Base-by-base conservation (phyloP, 2,329 filamentous ascomycete species). In the Pseudogymnoascus sp. region DNA sequence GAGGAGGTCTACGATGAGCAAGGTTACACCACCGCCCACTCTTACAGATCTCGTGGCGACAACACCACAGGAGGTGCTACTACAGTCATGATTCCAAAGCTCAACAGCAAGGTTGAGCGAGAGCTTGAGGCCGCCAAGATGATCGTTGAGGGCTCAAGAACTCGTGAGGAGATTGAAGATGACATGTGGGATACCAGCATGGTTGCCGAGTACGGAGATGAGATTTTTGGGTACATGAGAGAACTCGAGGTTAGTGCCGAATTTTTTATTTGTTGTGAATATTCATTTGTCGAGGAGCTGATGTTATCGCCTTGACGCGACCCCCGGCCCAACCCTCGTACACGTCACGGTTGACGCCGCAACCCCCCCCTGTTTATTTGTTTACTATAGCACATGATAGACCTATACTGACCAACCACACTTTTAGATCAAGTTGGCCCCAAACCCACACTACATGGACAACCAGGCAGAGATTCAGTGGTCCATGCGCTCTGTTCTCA, bases 381-480 rank as follows among this genome's bases (percentile, higher is more conserved):
- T 60, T 23, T 40, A 37, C 46, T 38, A 25, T 66, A 40, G 40
- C 69, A 71, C 67, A 72, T 59, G 14, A 1, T n/a, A 10, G 12
- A 60, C 60, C 12, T 61, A 3, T 67, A 64, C 69, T 73, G 59
- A 73, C 72, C 70, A 63, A 71, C 63, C 23, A 46, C 62, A 63
- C 36, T 64, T 61, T 64, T 73, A 91, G 90, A 84, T 82, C 74
- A 87, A 82, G 69, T 89, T 97, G 85, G 81, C 93, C 42, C 95
- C 95, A 1, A 93, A 95, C 71, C 82, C 91, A 3, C 86, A 95
- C 74, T 99, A 99, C 81, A 99, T 99, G 93, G 91, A 96, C 66
- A 87, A 89, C 68, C 95, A 99, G 75, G 88, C 89, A n/a, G 93
- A 97, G 76, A 96, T 99, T 64, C 91, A 96, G 74, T 99, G 95